Conservation (phyloP, 1,139 yeast species). For the Sugiyamaella castrensis region DNA sequence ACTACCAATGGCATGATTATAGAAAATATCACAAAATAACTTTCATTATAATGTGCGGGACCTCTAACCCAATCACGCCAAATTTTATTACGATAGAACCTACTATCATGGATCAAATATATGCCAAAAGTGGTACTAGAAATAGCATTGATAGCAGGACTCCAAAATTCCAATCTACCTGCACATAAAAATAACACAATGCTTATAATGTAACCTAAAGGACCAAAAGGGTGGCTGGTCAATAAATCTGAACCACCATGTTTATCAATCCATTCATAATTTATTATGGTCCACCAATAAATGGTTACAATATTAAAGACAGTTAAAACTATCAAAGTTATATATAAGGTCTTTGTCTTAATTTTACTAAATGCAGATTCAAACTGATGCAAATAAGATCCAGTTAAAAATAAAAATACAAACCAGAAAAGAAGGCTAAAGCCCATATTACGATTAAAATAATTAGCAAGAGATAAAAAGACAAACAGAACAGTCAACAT, state of each 20-base stretch:
- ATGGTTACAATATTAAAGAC: conserved; percentile 7
- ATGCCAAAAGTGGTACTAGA: conserved; percentile 14
- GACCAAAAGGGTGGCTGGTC: conserved; percentile 10
- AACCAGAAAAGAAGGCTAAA: conserved; percentile 11
- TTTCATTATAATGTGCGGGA: conserved; percentile 1
- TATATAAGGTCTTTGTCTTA: conserved; percentile 6
- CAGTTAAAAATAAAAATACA: conserved; percentile 8
- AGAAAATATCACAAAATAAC: conserved; percentile 4
- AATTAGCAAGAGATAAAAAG: conserved; percentile 6
- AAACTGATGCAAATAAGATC: conserved; percentile 8
- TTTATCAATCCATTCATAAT: conserved; percentile 5
- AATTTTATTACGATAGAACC: conserved; percentile 2
- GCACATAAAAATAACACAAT: conserved; percentile 7
- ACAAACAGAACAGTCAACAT: conserved; percentile 4
- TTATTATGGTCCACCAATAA: conserved; percentile 7
- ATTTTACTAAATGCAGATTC: conserved; percentile 3
- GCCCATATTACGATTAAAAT: conserved; percentile 6
- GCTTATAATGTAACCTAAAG: conserved; percentile 8
- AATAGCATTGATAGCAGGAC: conserved; percentile 8
- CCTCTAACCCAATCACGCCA: conserved; percentile 12
- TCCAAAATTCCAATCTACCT: conserved; percentile 10
- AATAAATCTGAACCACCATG: conserved; percentile 12
- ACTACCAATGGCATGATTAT: conserved; percentile 8
- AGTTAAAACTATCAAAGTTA: conserved; percentile 2
- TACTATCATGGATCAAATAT: conserved; percentile 13